Evolutionary conservation across 1,139 yeast genomes (phyloP), one percentile per base, ranked within the genome.

Genomic region (Nadsonia commutata): DNA sequence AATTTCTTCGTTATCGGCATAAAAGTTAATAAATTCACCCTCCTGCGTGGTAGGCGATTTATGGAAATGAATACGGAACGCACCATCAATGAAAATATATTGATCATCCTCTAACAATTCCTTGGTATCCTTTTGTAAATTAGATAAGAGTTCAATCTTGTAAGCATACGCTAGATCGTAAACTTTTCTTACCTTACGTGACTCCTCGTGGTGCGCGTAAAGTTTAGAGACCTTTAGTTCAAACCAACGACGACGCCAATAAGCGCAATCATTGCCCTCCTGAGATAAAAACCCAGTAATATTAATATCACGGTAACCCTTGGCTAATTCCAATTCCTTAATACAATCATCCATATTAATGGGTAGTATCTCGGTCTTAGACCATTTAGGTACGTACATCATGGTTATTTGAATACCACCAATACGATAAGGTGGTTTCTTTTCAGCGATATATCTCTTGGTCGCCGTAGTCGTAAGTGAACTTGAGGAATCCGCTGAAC

Each of bases 261-360:
- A 63, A 13, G 70, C 71, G 55, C 84, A 76, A 61, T 81, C 93
- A 0, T 90, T 90, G 18, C 90, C 93, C 52, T 78, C 84, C 62
- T 81, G 93, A 45, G 77, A 75, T 61, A 81, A 64, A 54, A 69
- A 78, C 2, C 90, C 90, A 20, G 45, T 45, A n/a, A 49, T 46
- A 18, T 49, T 40, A 19, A 56, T 50, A 38, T 50, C 51, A 18
- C 49, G 44, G 40, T 45, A 43, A 39, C 46, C 43, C 22, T 45
- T 45, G 4, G 63, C 60, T 11, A 40, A 40, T 20, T 50, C 48
- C 22, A 63, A 49, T 39, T 52, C 57, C 27, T 49, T 43, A 19
- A 52, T 50, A 38, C 61, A 54, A 31, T 50, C 53, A 37, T 50
- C 51, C 53, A 62, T 49, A 43, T 63, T 57, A 11, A 68, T 60